These are phyloP conservation scores for Lolium rigidum DNA, from an alignment of 176 grass and related monocot species.

Conservation along the genomic window DNA sequence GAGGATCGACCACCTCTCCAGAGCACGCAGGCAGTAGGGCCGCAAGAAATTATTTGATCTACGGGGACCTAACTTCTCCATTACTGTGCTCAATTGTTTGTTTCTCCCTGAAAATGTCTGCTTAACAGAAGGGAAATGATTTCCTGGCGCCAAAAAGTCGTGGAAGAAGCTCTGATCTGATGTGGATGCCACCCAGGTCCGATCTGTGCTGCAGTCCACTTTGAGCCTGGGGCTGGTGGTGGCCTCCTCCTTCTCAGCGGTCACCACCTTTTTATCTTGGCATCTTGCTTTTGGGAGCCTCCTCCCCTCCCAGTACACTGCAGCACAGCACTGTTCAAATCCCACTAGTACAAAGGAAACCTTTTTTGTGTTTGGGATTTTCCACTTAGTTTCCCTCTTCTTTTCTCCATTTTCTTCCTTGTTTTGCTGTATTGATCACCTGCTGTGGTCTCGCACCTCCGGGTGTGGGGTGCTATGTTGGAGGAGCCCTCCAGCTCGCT, in stretches of 20 bases:
- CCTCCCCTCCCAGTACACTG: slow-evolving; percentile 18
- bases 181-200: slow-evolving; percentile 56
- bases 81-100: slow-evolving; percentile 36
- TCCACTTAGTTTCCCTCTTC: slow-evolving; percentile 7
- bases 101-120: background rate
- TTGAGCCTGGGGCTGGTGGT: slow-evolving; percentile 30
- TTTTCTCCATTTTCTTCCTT: slow-evolving; percentile 23
- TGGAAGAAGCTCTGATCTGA: slow-evolving; percentile 47
- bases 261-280: slow-evolving; percentile 51
- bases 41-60: slow-evolving; percentile 11
- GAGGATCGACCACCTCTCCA: slow-evolving; percentile 39
- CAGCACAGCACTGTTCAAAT: slow-evolving; percentile 24
- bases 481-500: background rate
- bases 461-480: background rate
- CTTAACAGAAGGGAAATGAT: slow-evolving; percentile 22
- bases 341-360: slow-evolving; percentile 51
- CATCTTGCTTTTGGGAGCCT: slow-evolving; percentile 58
- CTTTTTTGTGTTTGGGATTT: background rate
- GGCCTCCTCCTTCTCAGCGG: slow-evolving; percentile 35
- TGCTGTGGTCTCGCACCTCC: slow-evolving; percentile 39
- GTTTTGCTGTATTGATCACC: slow-evolving; percentile 24
- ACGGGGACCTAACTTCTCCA: slow-evolving; percentile 58
- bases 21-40: slow-evolving; percentile 10
- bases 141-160: slow-evolving; percentile 41
- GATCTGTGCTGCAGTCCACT: slow-evolving; percentile 57